phyloP scores from a whole-genome alignment of 176 grass and related monocot genomes.

The Saccharum spontaneum region DNA sequence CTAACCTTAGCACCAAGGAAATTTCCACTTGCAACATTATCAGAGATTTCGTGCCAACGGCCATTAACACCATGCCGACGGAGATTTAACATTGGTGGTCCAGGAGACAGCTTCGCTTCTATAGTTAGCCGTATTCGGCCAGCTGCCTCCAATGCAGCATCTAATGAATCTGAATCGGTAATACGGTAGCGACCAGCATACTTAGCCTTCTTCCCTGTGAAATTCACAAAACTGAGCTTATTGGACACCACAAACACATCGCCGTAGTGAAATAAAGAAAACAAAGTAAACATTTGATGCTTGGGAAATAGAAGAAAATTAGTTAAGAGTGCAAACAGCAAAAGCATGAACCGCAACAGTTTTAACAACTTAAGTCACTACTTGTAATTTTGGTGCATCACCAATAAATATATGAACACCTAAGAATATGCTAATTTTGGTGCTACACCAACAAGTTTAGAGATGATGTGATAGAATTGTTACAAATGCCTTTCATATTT shows the following conservation, averaged over 20 bases:
- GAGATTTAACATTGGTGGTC: conserved; percentile 92
- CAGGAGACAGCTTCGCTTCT: conserved; percentile 94
- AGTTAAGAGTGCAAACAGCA: neutral
- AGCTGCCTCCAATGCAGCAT: conserved; percentile 87
- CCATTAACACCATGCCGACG: conserved; percentile 91
- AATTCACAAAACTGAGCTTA: conserved; percentile 16
- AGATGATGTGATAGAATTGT: neutral
- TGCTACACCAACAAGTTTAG: neutral
- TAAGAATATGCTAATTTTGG: conserved; percentile 9
- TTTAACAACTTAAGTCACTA: neutral
- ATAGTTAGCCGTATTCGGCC: conserved; percentile 80
- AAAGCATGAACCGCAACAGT: neutral
- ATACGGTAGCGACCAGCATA: conserved; percentile 87
- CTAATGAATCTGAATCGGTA: conserved; percentile 84
- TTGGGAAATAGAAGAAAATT: neutral
- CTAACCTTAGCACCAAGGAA: conserved; percentile 95
- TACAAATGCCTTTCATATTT: neutral
- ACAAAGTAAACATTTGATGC: neutral
- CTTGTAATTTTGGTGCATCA: conserved; percentile 14
- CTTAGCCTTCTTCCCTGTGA: conserved; percentile 70
- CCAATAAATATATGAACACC: conserved; percentile 11
- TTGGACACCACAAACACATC: neutral
- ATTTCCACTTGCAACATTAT: conserved; percentile 89
- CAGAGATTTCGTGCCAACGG: conserved; percentile 80
- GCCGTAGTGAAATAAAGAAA: conserved; percentile 1